A percentile compares a stretch with the other conserved stretches of the same genome.
Conservation (phyloP, 305 asterid genomes). For the Fraxinus velutina region DNA sequence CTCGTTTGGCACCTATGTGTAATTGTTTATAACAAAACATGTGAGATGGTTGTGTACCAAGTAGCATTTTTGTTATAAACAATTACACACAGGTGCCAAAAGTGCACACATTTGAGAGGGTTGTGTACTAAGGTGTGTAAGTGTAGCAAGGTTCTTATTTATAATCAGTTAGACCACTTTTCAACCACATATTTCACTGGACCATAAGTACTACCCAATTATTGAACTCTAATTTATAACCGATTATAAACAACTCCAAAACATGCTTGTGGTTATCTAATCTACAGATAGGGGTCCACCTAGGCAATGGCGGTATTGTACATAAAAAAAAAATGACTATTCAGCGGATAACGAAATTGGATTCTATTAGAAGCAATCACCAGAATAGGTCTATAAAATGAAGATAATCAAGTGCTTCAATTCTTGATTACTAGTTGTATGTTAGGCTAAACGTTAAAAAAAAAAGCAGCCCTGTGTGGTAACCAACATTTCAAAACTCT, state of each 20-base stretch:
- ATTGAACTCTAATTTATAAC: background rate
- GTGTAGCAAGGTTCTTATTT: background rate
- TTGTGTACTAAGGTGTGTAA: too few relatives aligned
- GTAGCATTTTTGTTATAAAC: too few relatives aligned
- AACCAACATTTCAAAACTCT: background rate
- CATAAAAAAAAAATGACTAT: background rate
- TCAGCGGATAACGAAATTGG: background rate
- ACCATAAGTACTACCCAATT: background rate
- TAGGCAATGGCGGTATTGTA: background rate
- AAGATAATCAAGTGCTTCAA: background rate
- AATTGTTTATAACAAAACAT: background rate
- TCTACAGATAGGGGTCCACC: background rate
- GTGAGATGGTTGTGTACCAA: too few relatives aligned
- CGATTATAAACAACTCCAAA: background rate
- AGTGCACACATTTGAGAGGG: too few relatives aligned
- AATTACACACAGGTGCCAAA: too few relatives aligned
- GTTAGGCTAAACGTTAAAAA: background rate
- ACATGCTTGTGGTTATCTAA: background rate
- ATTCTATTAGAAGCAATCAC: conserved; percentile 7
- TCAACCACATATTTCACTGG: background rate
- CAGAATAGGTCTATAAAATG: background rate
- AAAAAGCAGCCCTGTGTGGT: background rate
- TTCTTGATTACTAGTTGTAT: background rate
- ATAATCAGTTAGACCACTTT: background rate
- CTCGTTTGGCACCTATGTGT: background rate